These are phyloP conservation scores for Barnettozyma botsteinii DNA, from an alignment of 805 yeast species.

Conservation along the genomic window DNA sequence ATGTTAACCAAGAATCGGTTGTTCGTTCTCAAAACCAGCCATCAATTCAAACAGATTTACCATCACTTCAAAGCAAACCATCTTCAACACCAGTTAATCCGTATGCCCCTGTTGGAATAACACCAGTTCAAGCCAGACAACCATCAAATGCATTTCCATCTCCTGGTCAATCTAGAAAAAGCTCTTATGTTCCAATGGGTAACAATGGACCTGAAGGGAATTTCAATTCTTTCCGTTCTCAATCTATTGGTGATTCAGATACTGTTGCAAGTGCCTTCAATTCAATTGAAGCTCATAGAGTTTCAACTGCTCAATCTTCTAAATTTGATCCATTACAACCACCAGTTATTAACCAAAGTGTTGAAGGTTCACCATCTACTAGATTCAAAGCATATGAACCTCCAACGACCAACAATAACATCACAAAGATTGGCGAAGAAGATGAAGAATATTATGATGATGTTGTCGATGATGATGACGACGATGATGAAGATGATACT, in stretches of 20 bases:
- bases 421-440: conserved; percentile 22
- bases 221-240: conserved; percentile 8
- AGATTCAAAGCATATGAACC: conserved; percentile 23
- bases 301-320: conserved; percentile 6
- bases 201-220: conserved; percentile 1
- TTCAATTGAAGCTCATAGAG: conserved; percentile 1
- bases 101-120: conserved; percentile 10
- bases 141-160: not conserved
- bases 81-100: conserved; percentile 9
- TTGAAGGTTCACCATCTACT: conserved; percentile 24
- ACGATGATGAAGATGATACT: conserved; percentile 26
- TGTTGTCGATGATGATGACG: conserved; percentile 39
- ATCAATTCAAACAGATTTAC: not conserved
- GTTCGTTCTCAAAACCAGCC: too few species aligned
- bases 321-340: conserved; percentile 13
- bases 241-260: conserved; percentile 4
- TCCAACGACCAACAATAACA: conserved; percentile 19
- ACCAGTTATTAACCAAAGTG: not conserved
- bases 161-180: conserved; percentile 3
- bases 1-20: not conserved
- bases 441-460: conserved; percentile 45
- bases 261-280: conserved; percentile 5
- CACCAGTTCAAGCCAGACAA: not conserved
- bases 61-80: conserved; percentile 2
- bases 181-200: conserved; percentile 7